Conservation (phyloP, 1,139 yeast species). For the Pneumocystis jirovecii region DNA sequence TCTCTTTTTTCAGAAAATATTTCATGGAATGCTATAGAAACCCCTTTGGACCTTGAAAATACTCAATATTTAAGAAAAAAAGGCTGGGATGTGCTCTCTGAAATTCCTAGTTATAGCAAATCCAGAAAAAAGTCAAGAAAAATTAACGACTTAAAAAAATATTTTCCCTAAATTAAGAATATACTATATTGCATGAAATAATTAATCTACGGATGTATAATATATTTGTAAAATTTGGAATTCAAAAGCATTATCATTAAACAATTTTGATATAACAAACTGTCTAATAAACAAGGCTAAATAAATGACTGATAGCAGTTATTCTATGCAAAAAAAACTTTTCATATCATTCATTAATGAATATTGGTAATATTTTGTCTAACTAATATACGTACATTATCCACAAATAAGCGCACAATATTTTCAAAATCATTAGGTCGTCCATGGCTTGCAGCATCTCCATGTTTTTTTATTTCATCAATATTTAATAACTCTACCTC, state of each 20-base stretch:
- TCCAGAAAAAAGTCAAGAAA: neutral
- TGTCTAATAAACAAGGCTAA: neutral
- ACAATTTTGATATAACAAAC: neutral
- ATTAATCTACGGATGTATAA: neutral
- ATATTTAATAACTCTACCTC: slow-evolving; percentile 9
- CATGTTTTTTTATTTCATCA: slow-evolving; percentile 5
- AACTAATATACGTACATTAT: slow-evolving; percentile 4
- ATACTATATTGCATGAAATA: neutral
- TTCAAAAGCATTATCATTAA: neutral
- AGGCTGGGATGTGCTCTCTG: neutral
- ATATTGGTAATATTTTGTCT: neutral
- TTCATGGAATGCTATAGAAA: neutral
- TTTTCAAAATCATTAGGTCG: slow-evolving; percentile 5
- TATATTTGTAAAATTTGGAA: neutral
- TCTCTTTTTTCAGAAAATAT: neutral
- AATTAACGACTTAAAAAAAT: neutral
- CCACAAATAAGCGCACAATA: slow-evolving; percentile 5
- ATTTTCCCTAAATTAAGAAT: neutral
- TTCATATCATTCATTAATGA: neutral
- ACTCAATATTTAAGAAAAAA: neutral
- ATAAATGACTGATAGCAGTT: neutral
- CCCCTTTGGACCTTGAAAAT: neutral
- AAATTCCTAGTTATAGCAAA: neutral
- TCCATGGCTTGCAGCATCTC: slow-evolving; percentile 5
- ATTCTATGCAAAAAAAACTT: neutral